Evolutionary conservation across 2,329 filamentous ascomycete species (phyloP), one percentile per base, ranked within the genome.

Genomic region (Tympanopsis confertula): DNA sequence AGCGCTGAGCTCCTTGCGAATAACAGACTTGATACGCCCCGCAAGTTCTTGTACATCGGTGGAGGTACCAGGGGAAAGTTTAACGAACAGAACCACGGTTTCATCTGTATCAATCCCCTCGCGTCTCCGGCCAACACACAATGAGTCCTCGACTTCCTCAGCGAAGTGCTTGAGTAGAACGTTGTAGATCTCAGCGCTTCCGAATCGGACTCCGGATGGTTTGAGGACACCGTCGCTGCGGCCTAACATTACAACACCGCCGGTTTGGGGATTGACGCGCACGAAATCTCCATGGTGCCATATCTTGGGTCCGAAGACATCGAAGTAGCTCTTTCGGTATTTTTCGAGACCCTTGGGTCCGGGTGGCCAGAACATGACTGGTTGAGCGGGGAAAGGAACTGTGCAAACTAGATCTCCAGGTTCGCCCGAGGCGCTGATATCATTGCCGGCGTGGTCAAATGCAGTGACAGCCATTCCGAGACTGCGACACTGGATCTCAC

Each of bases 101-200:
- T 94, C 88, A 51, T 94, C 88, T 0, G 66, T 65, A 51, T 94
- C 88, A n/a, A 26, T 26, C 3, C 69, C 66, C 38, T 74, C 66
- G 14, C 77, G 71, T 40, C 87, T 67, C 3, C 86, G 70, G 0
- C 91, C 89, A 24, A 96, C 78, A 51, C 89, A 96, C 2, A 96
- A 67, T 1, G 86, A 85, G 50, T 98, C 89, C 42, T 86, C 82
- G 15, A 96, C 67, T 39, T 89, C 74, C 7, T 69, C 62, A 0
- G 78, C 72, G 49, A 95, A 95, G 58, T 87, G 82, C 46, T 85
- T 78, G 2, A 91, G 74, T 19, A 96, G 63, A 13, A 95, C 69
- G 54, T 94, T 95, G 60, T 96, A 96, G 17, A 98, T 94, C 64
- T 98, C 91, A 1, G 89, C 87, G 22, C 80, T 87, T 4, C 89